Base-by-base conservation (phyloP, 192 early-diverging fungal genomes). In the Rhizophagus clarus region DNA sequence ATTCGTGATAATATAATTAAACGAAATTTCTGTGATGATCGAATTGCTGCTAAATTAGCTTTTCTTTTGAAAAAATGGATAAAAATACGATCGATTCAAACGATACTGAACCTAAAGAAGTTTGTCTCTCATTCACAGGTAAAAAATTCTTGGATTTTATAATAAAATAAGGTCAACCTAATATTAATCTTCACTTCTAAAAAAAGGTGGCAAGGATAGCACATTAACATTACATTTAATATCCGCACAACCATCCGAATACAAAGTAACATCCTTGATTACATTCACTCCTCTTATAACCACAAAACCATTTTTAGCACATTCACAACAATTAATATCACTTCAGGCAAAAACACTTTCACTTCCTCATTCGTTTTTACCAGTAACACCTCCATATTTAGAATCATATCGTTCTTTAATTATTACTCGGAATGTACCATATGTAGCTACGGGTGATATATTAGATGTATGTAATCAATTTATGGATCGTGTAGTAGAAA, bases 381-480 rank as follows among this genome's bases (percentile, higher is more conserved):
- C 45, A 22, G 24, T 61, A 26, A 37, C 51, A 22, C 31, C 73
- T 11, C 73, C 73, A 74, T 74, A 60, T 60, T 14, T 74, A 34
- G 47, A 51, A 51, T 74, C 73, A 17, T 74, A 74, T 74, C 73
- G 73, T 51, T 29, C 28, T 37, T 26, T 37, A 34, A 74, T 74
- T 3, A 17, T 22, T 17, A 61, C 49, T 9, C 32, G 15, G 0
- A 61, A 74, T 22, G 49, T 74, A 31, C 47, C 47, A 29, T 49
- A 20, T 60, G 61, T 74, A 22, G 73, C 73, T 22, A 74, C 73
- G 2, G 88, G 91, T 14, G 91, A 92, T 40, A 91, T 91, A 68
- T 71, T 89, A 32, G 88, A 88, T 32, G 87, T 91, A 2, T 90
- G 91, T 70, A 85, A 88, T 71, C 82, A 86, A 64, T 91, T 92